Evolutionary conservation across 2,329 filamentous ascomycete genomes (phyloP).

Genomic region (Monilinia laxa): DNA sequence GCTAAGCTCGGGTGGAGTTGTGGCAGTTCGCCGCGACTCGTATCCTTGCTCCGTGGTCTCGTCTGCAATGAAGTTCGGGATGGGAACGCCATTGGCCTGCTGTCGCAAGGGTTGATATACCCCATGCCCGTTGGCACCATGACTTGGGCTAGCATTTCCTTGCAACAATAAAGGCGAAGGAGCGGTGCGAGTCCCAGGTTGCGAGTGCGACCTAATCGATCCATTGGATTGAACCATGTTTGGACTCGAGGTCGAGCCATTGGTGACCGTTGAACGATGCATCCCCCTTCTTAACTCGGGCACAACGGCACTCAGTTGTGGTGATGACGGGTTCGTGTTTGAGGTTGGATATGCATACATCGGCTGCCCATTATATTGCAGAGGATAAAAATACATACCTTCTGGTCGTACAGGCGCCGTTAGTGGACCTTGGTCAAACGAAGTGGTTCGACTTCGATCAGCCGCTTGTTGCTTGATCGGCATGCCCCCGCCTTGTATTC

Average conservation of each 20-base stretch:
- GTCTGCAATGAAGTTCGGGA: constrained; percentile 58
- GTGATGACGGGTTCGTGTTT: constrained; percentile 57
- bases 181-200: constrained; percentile 53
- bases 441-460: constrained; percentile 58
- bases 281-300: constrained; percentile 58
- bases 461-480: constrained; percentile 44
- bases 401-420: constrained; percentile 55
- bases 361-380: constrained; percentile 44
- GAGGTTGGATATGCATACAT: constrained; percentile 53
- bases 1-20: constrained; percentile 34
- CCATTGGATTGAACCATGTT: constrained; percentile 48
- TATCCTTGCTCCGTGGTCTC: constrained; percentile 42
- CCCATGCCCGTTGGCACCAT: constrained; percentile 38
- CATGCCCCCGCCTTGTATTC: constrained; percentile 39
- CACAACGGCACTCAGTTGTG: constrained; percentile 46
- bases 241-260: constrained; percentile 49
- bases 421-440: constrained; percentile 60
- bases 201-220: constrained; percentile 64
- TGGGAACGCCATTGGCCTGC: constrained; percentile 49
- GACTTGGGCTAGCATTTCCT: constrained; percentile 42
- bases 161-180: constrained; percentile 41
- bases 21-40: constrained; percentile 28
- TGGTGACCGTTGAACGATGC: constrained; percentile 53
- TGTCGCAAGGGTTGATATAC: constrained; percentile 35
- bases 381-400: constrained; percentile 55